phyloP scores from a whole-genome alignment of 2,329 filamentous ascomycete genomes.

The Atkinsonella hypoxylon region DNA sequence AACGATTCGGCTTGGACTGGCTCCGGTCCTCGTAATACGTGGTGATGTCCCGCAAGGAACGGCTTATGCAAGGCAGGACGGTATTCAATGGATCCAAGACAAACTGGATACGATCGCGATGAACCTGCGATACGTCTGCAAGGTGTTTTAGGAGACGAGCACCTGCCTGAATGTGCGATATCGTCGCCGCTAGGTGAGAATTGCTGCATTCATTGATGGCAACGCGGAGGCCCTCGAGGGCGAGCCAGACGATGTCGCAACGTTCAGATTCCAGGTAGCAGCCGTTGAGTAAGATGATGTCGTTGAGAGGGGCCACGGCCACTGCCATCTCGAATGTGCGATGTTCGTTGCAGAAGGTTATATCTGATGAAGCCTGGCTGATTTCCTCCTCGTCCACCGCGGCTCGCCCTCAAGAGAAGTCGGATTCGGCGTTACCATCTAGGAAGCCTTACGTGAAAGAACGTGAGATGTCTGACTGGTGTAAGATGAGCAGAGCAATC shows the following conservation, averaged over 20 bases:
- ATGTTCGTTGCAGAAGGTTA: not conserved
- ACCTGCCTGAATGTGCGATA: slow-evolving; percentile 33
- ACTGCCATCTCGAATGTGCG: slow-evolving; percentile 14
- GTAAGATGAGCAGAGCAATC: too few relatives aligned
- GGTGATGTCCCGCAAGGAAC: slow-evolving; percentile 41
- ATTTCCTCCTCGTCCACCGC: not conserved
- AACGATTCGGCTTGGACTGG: slow-evolving; percentile 35
- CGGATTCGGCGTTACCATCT: not conserved
- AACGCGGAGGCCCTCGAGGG: slow-evolving; percentile 37
- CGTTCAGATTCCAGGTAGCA: slow-evolving; percentile 44
- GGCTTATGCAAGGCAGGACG: slow-evolving; percentile 42
- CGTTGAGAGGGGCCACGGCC: slow-evolving; percentile 15
- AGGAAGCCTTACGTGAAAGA: not conserved
- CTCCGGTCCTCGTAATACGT: slow-evolving; percentile 37
- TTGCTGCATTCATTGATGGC: slow-evolving; percentile 31
- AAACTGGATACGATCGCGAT: slow-evolving; percentile 35
- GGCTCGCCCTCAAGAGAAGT: not conserved
- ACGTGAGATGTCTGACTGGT: not conserved
- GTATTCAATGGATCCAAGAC: slow-evolving; percentile 44
- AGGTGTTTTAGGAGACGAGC: slow-evolving; percentile 39
- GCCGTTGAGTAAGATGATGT: slow-evolving; percentile 33
- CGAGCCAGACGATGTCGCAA: slow-evolving; percentile 33
- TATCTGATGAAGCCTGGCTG: not conserved
- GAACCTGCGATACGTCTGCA: slow-evolving; percentile 40
- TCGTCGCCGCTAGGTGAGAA: slow-evolving; percentile 34